phyloP scores from a whole-genome alignment of 2,329 filamentous ascomycete genomes.

The Epichloe glyceriae region DNA sequence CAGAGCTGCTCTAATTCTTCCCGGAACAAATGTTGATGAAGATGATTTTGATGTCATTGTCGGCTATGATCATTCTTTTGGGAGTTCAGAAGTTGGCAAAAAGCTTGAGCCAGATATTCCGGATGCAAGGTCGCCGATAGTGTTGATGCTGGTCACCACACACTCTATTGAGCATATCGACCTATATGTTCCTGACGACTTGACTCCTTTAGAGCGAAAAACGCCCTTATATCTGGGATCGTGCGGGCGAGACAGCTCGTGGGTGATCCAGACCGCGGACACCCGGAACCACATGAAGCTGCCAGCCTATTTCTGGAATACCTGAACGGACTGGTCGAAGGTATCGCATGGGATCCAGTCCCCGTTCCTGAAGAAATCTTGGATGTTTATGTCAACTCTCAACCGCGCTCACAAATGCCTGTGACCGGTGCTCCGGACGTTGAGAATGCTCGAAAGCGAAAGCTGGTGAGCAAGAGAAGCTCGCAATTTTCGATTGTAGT shows the following conservation, averaged over 20 bases:
- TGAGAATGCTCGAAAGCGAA: conserved; percentile 31
- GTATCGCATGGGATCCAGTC: conserved; percentile 33
- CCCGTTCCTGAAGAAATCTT: conserved; percentile 35
- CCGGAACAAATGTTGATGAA: conserved; percentile 24
- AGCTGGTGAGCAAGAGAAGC: conserved; percentile 26
- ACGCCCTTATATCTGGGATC: conserved; percentile 27
- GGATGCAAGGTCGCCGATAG: conserved; percentile 23
- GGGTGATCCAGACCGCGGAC: conserved; percentile 25
- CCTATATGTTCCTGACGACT: conserved; percentile 25
- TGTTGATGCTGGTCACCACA: conserved; percentile 35
- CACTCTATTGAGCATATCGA: conserved; percentile 45
- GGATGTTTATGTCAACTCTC: conserved; percentile 31
- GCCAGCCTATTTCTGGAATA: conserved; percentile 35
- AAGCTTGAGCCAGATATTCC: conserved; percentile 3
- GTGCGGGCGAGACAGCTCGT: conserved; percentile 25
- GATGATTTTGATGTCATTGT: conserved; percentile 37
- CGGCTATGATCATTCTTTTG: conserved; percentile 39
- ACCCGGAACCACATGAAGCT: conserved; percentile 30
- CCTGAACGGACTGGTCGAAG: conserved; percentile 24
- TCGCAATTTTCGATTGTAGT: not conserved
- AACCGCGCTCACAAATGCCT: conserved; percentile 20
- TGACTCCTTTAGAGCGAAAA: conserved; percentile 32
- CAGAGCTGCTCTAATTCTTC: conserved; percentile 29
- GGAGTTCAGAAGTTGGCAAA: conserved; percentile 17
- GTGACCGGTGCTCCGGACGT: conserved; percentile 7